Conservation (phyloP, 257 asterid species). For the Nemophila menziesii region DNA sequence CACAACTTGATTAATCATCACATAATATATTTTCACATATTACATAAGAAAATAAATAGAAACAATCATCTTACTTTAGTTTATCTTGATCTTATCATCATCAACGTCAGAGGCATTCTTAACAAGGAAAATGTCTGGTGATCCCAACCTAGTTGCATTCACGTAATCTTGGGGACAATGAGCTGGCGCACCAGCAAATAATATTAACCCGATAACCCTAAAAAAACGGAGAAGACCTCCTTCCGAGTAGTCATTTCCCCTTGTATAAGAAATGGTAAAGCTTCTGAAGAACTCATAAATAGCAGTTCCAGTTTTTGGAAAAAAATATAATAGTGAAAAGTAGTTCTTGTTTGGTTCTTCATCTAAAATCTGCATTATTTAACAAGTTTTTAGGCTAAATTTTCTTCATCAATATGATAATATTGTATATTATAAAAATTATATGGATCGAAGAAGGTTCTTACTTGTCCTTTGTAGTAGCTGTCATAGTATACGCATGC, state of each 20-base stretch:
- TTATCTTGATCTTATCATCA: conserved; percentile 3
- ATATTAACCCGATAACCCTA: conserved; percentile 29
- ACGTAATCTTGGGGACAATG: conserved; percentile 47
- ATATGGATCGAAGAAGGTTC: not conserved
- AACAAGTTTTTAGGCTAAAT: not conserved
- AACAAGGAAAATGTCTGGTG: conserved; percentile 15
- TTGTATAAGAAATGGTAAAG: conserved; percentile 16
- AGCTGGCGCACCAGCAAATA: conserved; percentile 32
- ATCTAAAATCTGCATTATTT: conserved; percentile 22
- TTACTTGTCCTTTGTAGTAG: conserved; percentile 25
- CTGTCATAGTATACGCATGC: conserved; percentile 39
- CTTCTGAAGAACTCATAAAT: conserved; percentile 37
- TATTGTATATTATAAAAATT: no score
- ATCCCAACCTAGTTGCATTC: conserved; percentile 31
- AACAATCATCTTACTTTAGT: not conserved
- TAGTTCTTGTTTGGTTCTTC: conserved; percentile 57
- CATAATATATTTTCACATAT: no score
- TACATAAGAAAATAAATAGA: no score
- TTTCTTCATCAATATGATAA: no score
- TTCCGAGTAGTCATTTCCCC: conserved; percentile 28
- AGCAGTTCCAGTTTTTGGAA: conserved; percentile 31
- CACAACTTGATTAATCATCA: no score
- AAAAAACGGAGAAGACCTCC: conserved; percentile 19
- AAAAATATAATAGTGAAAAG: conserved; percentile 24
- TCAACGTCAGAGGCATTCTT: not conserved